Evolutionary conservation across 495 filamentous ascomycete species (phyloP).

Genomic region (Daldinia vernicosa): DNA sequence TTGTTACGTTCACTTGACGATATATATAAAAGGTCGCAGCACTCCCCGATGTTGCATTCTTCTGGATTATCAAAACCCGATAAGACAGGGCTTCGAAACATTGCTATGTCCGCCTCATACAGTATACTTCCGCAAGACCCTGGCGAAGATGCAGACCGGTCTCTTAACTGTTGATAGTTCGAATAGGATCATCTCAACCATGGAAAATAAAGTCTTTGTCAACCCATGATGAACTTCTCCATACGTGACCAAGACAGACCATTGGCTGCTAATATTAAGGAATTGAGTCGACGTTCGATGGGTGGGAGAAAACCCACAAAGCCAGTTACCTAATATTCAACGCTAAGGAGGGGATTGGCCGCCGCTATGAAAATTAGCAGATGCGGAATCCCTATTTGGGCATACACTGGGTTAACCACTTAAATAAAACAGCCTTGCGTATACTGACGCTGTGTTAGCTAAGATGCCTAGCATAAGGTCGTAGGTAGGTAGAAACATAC

Average conservation of each 20-base stretch:
- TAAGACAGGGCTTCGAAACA: not conserved
- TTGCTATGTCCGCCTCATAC: not conserved
- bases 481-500: slow-evolving; percentile 13
- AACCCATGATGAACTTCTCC: not conserved
- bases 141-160: not conserved
- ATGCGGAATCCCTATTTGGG: not conserved
- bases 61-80: not conserved
- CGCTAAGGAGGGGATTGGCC: not conserved
- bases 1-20: not conserved
- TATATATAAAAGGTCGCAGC: not conserved
- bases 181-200: not conserved
- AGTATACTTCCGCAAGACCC: not conserved
- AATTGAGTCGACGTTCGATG: not conserved
- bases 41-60: not conserved
- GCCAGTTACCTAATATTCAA: not conserved
- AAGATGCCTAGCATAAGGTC: not conserved
- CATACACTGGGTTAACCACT: not conserved
- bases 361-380: not conserved
- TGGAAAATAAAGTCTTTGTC: not conserved
- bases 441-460: slow-evolving; percentile 25
- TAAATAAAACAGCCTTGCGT: slow-evolving; percentile 23
- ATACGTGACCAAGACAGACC: not conserved
- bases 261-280: not conserved
- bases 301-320: not conserved
- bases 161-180: not conserved